Conservation (phyloP, 2,329 filamentous ascomycete genomes). For the Pezicula neosporulosa region DNA sequence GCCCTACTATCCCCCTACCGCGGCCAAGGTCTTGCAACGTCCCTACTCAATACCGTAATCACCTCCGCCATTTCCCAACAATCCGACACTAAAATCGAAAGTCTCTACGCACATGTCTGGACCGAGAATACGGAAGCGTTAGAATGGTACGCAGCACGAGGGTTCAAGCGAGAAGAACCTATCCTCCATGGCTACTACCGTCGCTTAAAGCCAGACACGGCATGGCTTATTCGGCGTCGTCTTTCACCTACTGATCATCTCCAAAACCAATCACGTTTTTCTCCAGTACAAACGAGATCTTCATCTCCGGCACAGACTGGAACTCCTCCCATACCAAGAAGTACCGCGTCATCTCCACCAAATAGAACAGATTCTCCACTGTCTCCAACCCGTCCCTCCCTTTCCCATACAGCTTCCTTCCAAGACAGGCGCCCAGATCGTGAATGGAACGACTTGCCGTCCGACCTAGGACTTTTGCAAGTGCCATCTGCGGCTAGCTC, state of each 20-base stretch:
- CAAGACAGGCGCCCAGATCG: constrained; percentile 56
- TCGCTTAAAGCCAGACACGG: constrained; percentile 57
- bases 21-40: constrained; percentile 53
- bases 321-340: constrained; percentile 41
- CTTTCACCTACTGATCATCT: constrained; percentile 22
- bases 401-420: constrained; percentile 38
- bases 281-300: neutral
- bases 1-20: constrained; percentile 62
- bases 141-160: constrained; percentile 57
- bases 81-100: constrained; percentile 25
- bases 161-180: constrained; percentile 46
- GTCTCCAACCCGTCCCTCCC: neutral
- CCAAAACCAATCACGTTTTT: constrained; percentile 29
- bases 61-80: constrained; percentile 15
- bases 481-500: constrained; percentile 40
- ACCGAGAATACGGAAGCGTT: constrained; percentile 61
- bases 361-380: neutral
- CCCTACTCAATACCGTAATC: constrained; percentile 41
- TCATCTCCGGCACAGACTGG: constrained; percentile 60
- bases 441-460: constrained; percentile 65
- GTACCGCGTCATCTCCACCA: neutral
- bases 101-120: constrained; percentile 66
- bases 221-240: constrained; percentile 53
- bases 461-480: constrained; percentile 38
- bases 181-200: constrained; percentile 56